Evolutionary conservation across 192 early-diverging fungal species (phyloP), one percentile per base, ranked within the genome.

Genomic region (Phycomyces blakesleeanus): DNA sequence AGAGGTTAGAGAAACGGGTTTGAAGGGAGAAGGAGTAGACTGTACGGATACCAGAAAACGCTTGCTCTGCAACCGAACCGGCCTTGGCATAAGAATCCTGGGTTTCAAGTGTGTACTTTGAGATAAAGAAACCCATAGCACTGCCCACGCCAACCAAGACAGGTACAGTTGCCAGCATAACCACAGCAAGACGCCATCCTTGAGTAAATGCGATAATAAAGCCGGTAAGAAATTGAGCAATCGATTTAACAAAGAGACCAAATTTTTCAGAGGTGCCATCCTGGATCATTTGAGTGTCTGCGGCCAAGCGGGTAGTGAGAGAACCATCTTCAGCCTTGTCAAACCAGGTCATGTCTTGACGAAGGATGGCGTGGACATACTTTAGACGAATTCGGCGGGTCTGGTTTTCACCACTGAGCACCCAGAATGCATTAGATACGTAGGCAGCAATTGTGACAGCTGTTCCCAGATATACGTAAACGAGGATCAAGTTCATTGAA

Each of bases 241-340:
- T 49, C 37, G 79, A 78, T 66, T 83, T 78, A 34, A 93, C 57
- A 34, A 89, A 76, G 41, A 90, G 73, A 61, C 89, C 87, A 49
- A 93, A 79, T 68, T 95, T 97, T 53, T 93, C 93, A 20, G 83
- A 81, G n/a, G 92, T 88, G 44, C 92, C 94, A 61, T 95, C 95
- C 73, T 96, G 91, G 38, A 94, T 82, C 57, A 94, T 52, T 42
- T 88, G 86, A 18, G 89, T 93, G 50, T 98, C 93, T 39, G 85
- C 81, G 40, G 93, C 87, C 29, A 98, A 84, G 25, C 93, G 88
- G 25, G 93, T 91, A 6, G 91, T 90, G 42, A 98, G 81, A 55
- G 90, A 89, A 54, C 92, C 94, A 22, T 86, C 82, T 61, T 85
- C 82, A 40, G 73, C 78, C 21, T 78, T 69, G 60, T 98, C 95